Conservation (phyloP, 768 basidiomycete genomes). For the Mycena albidolilacea region DNA sequence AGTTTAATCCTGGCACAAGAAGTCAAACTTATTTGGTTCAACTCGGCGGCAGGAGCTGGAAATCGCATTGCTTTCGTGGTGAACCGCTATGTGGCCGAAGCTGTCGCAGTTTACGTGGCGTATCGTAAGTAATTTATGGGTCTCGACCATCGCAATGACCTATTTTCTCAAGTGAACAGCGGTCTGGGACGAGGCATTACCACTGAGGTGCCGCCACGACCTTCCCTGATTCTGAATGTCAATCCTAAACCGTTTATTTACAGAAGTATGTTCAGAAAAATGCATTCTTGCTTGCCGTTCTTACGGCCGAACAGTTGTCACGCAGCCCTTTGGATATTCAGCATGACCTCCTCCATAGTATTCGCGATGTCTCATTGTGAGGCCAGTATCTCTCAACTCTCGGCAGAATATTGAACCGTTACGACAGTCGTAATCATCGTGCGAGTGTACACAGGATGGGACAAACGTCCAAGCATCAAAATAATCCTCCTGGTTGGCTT, state of each 20-base stretch:
- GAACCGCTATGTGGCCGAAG: background rate
- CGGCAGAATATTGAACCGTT: background rate
- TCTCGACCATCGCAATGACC: background rate
- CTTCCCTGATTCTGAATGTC: too few relatives aligned
- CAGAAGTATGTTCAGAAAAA: background rate
- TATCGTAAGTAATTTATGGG: background rate
- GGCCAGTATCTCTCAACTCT: background rate
- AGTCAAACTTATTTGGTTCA: background rate
- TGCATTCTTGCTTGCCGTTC: background rate
- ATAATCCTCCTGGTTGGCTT: slow-evolving; percentile 2
- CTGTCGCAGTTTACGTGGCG: background rate
- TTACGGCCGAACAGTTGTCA: background rate
- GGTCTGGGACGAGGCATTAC: background rate
- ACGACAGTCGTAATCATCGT: background rate
- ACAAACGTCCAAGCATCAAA: slow-evolving; percentile 3
- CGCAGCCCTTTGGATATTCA: background rate
- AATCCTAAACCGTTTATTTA: background rate
- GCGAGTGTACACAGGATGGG: slow-evolving; percentile 12
- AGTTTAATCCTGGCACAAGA: background rate
- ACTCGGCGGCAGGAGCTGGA: background rate
- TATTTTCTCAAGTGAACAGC: background rate
- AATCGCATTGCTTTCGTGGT: background rate
- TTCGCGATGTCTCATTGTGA: background rate
- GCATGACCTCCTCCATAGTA: background rate
- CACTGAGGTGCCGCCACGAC: background rate